phyloP scores from a whole-genome alignment of 257 asterid genomes.

The Parsonsia alboflavescens region DNA sequence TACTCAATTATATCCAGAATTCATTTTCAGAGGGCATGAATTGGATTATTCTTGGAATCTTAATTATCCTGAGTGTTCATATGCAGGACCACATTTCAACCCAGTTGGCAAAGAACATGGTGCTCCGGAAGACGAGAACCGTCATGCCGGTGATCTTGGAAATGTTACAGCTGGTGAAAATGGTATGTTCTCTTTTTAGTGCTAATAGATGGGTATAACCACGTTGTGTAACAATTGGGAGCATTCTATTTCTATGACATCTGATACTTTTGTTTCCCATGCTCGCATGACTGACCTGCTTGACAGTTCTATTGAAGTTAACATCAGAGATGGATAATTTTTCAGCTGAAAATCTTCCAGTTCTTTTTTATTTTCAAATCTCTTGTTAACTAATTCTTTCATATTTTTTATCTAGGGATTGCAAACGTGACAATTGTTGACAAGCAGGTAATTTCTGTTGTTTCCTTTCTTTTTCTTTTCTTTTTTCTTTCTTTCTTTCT shows the following conservation, averaged over 20 bases:
- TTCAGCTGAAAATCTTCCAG: neutral
- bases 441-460: slow-evolving; percentile 58
- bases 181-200: slow-evolving; percentile 33
- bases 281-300: neutral
- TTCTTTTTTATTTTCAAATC: neutral
- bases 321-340: neutral
- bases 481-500: neutral
- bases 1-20: neutral
- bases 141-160: slow-evolving; percentile 99
- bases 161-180: slow-evolving; percentile 74
- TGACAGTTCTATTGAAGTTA: neutral
- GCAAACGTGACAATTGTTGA: slow-evolving; percentile 58
- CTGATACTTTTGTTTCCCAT: neutral
- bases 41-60: neutral
- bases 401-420: slow-evolving; percentile 41
- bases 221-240: neutral
- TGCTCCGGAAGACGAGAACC: slow-evolving; percentile 78
- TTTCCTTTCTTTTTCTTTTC: no score
- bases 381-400: neutral
- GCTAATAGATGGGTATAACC: neutral
- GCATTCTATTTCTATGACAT: neutral
- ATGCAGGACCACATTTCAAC: slow-evolving; percentile 85
- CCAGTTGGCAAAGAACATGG: slow-evolving; percentile 83
- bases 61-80: neutral
- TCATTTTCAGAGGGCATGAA: neutral